Conservation (phyloP, 2,329 filamentous ascomycete species). For the Ascochyta lentis region DNA sequence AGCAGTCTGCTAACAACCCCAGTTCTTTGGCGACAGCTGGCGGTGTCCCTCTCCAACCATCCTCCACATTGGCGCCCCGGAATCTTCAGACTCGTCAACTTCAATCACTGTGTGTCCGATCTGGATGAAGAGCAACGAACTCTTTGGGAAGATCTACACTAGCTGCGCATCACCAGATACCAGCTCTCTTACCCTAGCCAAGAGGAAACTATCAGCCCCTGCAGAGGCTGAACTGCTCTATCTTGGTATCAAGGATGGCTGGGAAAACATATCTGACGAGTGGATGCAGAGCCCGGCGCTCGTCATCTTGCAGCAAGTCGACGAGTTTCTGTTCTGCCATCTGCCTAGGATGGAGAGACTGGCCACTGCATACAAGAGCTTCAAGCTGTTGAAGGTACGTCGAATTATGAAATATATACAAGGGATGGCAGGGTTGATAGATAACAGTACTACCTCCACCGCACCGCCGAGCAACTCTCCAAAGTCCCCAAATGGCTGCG, state of each 20-base stretch:
- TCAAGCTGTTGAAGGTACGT: slow-evolving; percentile 43
- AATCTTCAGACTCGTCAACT: background rate
- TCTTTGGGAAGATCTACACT: slow-evolving; percentile 38
- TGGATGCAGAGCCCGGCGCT: slow-evolving; percentile 42
- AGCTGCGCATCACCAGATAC: slow-evolving; percentile 22
- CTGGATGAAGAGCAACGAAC: slow-evolving; percentile 41
- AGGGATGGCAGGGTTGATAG: background rate
- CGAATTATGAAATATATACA: background rate
- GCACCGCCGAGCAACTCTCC: slow-evolving; percentile 31
- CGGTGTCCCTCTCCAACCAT: slow-evolving; percentile 38
- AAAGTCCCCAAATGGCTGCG: slow-evolving; percentile 41
- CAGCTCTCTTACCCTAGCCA: slow-evolving; percentile 7
- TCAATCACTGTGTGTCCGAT: slow-evolving; percentile 29
- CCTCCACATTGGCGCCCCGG: slow-evolving; percentile 37
- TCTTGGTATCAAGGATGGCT: slow-evolving; percentile 39
- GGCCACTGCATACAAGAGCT: slow-evolving; percentile 42
- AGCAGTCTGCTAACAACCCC: slow-evolving; percentile 1
- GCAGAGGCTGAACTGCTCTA: slow-evolving; percentile 40
- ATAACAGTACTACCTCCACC: slow-evolving; percentile 41
- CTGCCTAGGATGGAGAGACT: slow-evolving; percentile 34
- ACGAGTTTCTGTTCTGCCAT: slow-evolving; percentile 38
- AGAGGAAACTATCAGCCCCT: slow-evolving; percentile 13
- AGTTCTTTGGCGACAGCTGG: slow-evolving; percentile 43
- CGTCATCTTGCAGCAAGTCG: slow-evolving; percentile 37
- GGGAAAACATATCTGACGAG: slow-evolving; percentile 29